phyloP scores from a whole-genome alignment of 306 rosid species.

The Vigna reflexopilosa region DNA sequence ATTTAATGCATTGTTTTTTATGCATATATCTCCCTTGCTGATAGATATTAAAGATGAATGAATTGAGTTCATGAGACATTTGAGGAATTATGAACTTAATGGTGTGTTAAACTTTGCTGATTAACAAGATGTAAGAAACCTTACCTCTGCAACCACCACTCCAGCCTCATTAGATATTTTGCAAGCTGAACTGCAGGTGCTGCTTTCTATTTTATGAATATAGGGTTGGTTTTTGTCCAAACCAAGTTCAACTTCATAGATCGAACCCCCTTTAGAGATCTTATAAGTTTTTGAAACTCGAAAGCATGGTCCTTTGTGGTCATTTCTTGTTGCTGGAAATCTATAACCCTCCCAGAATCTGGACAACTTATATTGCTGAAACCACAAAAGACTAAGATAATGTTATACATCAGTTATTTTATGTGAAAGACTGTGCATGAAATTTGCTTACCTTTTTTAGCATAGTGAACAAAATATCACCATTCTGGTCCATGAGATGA shows the following conservation, averaged over 20 bases:
- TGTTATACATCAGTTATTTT: background rate
- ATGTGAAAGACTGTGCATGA: background rate
- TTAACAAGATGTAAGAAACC: background rate
- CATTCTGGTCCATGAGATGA: constrained; percentile 73
- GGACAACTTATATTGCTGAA: constrained; percentile 56
- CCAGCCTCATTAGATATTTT: constrained; percentile 65
- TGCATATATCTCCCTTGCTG: too few species aligned
- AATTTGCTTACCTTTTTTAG: constrained; percentile 57
- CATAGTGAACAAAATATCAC: constrained; percentile 63
- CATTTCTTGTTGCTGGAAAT: constrained; percentile 44
- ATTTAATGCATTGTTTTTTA: too few species aligned
- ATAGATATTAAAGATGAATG: too few species aligned
- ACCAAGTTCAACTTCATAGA: constrained; percentile 57
- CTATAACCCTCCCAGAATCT: constrained; percentile 73
- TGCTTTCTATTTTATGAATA: constrained; percentile 56
- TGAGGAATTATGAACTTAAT: too few species aligned
- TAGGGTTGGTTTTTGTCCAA: constrained; percentile 55
- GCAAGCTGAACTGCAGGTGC: constrained; percentile 52
- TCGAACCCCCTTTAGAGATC: constrained; percentile 52
- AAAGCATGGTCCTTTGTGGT: constrained; percentile 57
- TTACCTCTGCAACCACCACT: constrained; percentile 65
- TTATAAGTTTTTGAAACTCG: constrained; percentile 49
- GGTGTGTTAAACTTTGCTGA: background rate
- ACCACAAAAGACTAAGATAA: background rate
- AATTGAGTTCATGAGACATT: too few species aligned